Conservation (phyloP, 306 rosid species). For the Mimosa bimucronata region DNA sequence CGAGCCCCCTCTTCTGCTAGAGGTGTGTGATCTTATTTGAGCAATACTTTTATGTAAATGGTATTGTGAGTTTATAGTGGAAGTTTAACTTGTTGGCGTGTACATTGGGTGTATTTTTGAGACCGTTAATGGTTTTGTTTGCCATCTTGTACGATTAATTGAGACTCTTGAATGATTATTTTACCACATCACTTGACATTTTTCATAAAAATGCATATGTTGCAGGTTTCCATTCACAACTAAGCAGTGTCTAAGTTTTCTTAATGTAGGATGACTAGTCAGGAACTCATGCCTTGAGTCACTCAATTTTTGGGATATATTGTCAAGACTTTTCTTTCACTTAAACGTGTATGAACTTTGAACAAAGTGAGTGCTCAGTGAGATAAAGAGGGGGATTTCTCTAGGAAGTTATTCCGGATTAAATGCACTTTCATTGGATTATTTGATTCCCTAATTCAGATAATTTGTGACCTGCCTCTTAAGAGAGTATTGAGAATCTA, state of each 20-base stretch:
- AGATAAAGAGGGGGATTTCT: not conserved
- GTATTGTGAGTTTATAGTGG: not conserved
- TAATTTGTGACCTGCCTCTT: conserved; percentile 6
- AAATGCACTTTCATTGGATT: not conserved
- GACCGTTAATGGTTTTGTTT: not conserved
- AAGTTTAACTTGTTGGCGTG: not conserved
- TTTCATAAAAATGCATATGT: not conserved
- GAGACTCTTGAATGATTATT: not conserved
- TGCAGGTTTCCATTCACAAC: not conserved
- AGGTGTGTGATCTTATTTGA: conserved; percentile 52
- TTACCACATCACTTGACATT: not conserved
- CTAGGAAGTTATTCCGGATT: not conserved
- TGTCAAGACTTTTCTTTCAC: not conserved
- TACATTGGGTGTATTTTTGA: not conserved
- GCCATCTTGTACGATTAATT: not conserved
- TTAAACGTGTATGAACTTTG: not conserved
- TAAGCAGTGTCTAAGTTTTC: not conserved
- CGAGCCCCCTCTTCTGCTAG: conserved; percentile 71
- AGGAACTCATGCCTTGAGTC: conserved; percentile 6
- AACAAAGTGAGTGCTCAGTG: too few species aligned
- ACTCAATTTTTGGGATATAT: not conserved
- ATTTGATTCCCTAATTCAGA: conserved; percentile 8
- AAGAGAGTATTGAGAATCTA: not conserved
- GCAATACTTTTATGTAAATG: not conserved
- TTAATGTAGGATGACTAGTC: not conserved